Base-by-base conservation (phyloP, 2,329 filamentous ascomycete species). In the Nemania abortiva region DNA sequence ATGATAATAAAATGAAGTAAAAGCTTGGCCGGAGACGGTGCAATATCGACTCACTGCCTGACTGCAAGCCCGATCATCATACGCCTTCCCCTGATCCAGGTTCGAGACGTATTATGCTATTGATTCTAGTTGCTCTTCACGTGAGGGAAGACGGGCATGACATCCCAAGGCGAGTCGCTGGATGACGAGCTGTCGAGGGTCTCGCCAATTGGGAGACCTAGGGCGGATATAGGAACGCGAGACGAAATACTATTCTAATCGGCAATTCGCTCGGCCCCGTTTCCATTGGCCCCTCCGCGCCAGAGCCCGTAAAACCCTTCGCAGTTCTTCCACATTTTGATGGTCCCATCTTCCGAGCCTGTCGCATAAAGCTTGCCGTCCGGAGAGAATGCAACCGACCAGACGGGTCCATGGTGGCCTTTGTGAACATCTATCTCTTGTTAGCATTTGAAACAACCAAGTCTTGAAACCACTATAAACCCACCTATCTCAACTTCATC, bases 341-440 rank as follows among this genome's bases (percentile, higher is more conserved):
- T 97, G 0, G 96, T 99, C 49, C 96, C 96, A 77, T 99, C 96
- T 79, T 99, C 96, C 57, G 95, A 98, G 34, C 93, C 96, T 1
- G 96, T 99, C 1, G 95, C 96, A 78, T 98, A 99, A 7, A 99
- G 84, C 79, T 97, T 98, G 55, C 95, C 95, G 77, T 99, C 96
- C 0, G 96, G 96, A 0, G 95, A 96, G 81, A 97, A 99, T 65
- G 92, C 91, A 68, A 97, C 90, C 6, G 94, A 97, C 96, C 96
- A 99, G 70, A 99, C 96, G 1, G 95, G 95, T 1, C 96, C 96
- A 77, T 99, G 96, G 75, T 99, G 96, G 27, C 96, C 96, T 82
- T 98, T 98, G 83, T 97, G 93, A 13, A 95, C 91, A 79, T 98
- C 96, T 91, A 70, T 10, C 7, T 24, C 56, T 22, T 64, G 67